A percentile compares a stretch with the other conserved stretches of the same genome.
These are phyloP conservation scores for Vishniacozyma victoriae DNA, from an alignment of 768 basidiomycete species.

Conservation along the genomic window DNA sequence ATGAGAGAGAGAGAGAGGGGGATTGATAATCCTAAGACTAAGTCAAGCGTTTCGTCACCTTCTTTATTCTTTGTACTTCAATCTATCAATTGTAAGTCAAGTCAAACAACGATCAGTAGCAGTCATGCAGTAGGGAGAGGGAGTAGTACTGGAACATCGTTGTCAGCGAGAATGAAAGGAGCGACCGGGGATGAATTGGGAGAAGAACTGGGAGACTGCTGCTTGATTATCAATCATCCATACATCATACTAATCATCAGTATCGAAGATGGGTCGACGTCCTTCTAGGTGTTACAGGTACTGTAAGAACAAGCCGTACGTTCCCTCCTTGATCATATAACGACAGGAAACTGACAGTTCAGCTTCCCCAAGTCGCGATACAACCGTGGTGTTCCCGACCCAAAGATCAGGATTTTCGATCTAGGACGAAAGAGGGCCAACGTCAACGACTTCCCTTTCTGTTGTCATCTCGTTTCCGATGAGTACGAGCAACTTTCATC, in stretches of 20 bases:
- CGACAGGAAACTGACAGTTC: background rate
- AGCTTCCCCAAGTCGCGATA: slow-evolving; percentile 57
- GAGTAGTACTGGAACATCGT: background rate
- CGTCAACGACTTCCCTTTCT: slow-evolving; percentile 96
- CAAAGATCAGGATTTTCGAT: slow-evolving; percentile 92
- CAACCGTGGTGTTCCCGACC: slow-evolving; percentile 97
- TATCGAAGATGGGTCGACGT: slow-evolving; percentile 89
- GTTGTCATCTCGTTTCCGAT: slow-evolving; percentile 87
- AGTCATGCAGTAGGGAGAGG: background rate
- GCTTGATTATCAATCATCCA: background rate
- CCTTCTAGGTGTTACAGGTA: slow-evolving; percentile 97
- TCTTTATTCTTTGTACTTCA: slow-evolving; percentile 5
- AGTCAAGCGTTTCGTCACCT: too few relatives aligned
- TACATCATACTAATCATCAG: slow-evolving; percentile 9
- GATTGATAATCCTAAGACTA: too few relatives aligned
- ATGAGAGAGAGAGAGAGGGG: background rate
- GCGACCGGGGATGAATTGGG: background rate
- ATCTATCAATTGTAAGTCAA: slow-evolving; percentile 7
- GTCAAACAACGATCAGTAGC: too few relatives aligned
- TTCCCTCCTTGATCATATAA: slow-evolving; percentile 49
- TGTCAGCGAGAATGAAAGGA: background rate
- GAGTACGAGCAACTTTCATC: slow-evolving; percentile 95
- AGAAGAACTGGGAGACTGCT: background rate
- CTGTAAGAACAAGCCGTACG: slow-evolving; percentile 93
- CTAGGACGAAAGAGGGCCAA: slow-evolving; percentile 90